Evolutionary conservation across 306 rosid species (phyloP), one percentile per base, ranked within the genome.

Genomic region (Senna siamea): DNA sequence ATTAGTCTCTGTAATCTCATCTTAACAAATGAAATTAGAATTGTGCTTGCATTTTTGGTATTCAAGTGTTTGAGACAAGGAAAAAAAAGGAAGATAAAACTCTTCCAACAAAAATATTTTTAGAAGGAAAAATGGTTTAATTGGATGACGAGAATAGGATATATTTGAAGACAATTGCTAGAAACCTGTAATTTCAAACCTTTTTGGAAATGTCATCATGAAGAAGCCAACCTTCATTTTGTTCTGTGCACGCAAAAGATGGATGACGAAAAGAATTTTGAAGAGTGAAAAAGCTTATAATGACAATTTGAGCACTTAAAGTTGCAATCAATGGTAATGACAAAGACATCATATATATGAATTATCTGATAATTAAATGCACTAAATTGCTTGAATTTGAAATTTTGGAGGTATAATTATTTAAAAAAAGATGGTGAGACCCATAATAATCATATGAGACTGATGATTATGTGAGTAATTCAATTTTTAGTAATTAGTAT

Each of bases 181-280:
- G 58, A 66, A 78, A 62, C 60, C 19, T 70, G 69, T n/a, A 53
- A 50, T 78, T 70, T 83, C 81, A 58, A 65, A 75, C 57, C 59
- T 46, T 76, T 80, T 70, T 76, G 19, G 66, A 67, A 72, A 37
- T 76, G 81, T 80, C 70, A 78, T 83, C 18, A 72, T 53, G 18
- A 38, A 66, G 59, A 26, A 5, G 50, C 55, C 66, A 67, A 74
- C 23, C 64, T 55, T 41, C 28, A 54, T 73, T 73, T 22, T 59
- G 65, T 56, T 78, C 44, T n/a, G 61, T 74, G 70, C 56, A 60
- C 52, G 14, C 32, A 60, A 47, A 26, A 62, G 69, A 72, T 22
- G 6, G 18, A 55, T 50, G 65, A 46, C 70, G 44, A 32, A 64
- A 64, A 17, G 41, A 20, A 50, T n/a, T 50, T 14, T 11, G 23